These are phyloP conservation scores for Singerocomus inundabilis DNA, from an alignment of 1,284 basidiomycete species.

Conservation along the genomic window DNA sequence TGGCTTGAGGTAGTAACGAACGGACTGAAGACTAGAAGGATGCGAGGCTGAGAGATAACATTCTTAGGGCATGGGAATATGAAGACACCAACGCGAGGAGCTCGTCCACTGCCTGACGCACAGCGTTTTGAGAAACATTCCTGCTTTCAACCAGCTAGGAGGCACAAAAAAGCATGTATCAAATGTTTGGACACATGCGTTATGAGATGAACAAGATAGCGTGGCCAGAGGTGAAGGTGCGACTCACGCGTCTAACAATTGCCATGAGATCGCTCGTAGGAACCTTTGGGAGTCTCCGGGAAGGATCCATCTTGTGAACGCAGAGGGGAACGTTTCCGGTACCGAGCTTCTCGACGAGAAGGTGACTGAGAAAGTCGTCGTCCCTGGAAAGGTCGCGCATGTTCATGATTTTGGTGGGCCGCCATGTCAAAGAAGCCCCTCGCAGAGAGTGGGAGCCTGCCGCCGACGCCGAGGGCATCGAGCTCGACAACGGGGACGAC, in stretches of 20 bases:
- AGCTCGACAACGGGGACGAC: constrained; percentile 27
- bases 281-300: constrained; percentile 69
- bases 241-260: constrained; percentile 74
- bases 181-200: constrained; percentile 14
- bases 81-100: constrained; percentile 60
- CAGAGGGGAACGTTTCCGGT: constrained; percentile 70
- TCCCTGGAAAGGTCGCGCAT: constrained; percentile 81
- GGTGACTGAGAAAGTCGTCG: constrained; percentile 82
- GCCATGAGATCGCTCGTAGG: constrained; percentile 61
- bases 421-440: constrained; percentile 50
- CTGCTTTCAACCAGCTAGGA: constrained; percentile 58
- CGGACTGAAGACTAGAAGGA: constrained; percentile 55
- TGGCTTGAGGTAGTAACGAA: constrained; percentile 69
- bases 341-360: constrained; percentile 81
- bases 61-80: constrained; percentile 3
- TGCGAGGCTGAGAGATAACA: constrained; percentile 20
- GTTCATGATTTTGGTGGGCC: constrained; percentile 82
- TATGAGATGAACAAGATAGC: constrained; percentile 28
- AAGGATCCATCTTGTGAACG: constrained; percentile 83
- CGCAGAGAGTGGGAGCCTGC: constrained; percentile 32
- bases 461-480: constrained; percentile 41
- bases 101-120: constrained; percentile 69
- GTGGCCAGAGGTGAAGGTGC: constrained; percentile 26
- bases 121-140: constrained; percentile 49
- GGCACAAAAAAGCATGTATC: constrained; percentile 8